phyloP scores from a whole-genome alignment of 139 green algal species.

The Closterium sp. region DNA sequence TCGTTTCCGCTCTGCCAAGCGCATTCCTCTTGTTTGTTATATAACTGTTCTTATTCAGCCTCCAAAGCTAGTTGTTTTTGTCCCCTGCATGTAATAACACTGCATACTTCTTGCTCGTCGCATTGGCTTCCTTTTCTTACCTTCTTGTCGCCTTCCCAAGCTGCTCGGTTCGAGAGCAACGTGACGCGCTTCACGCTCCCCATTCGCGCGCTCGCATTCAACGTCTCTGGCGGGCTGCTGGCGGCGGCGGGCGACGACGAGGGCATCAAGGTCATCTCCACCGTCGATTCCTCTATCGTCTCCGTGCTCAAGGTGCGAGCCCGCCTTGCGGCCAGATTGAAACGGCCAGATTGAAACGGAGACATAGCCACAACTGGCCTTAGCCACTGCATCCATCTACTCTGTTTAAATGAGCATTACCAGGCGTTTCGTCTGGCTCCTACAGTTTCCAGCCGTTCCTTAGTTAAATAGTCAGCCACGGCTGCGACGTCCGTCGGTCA shows the following conservation, averaged over 20 bases:
- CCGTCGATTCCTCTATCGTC: conserved; percentile 60
- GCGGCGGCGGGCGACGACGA: conserved; percentile 78
- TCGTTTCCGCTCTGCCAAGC: too few species aligned
- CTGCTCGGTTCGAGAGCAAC: conserved; percentile 56
- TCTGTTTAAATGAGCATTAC: too few species aligned
- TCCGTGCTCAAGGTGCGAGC: conserved; percentile 48
- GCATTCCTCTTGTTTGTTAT: too few species aligned
- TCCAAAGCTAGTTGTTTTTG: neutral
- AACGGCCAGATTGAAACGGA: too few species aligned
- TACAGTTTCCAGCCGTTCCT: neutral
- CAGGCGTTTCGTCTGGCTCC: too few species aligned
- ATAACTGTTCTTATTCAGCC: too few species aligned
- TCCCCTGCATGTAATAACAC: neutral
- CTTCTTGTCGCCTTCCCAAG: conserved; percentile 31
- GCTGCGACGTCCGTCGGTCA: neutral
- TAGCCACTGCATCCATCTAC: too few species aligned
- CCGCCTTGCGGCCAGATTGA: too few species aligned
- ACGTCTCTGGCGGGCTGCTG: conserved; percentile 62
- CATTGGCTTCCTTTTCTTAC: too few species aligned
- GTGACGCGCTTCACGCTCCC: conserved; percentile 75
- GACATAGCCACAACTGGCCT: too few species aligned
- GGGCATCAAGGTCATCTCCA: conserved; percentile 73
- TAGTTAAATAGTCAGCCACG: neutral
- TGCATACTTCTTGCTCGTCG: too few species aligned
- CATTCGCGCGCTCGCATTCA: conserved; percentile 65